Evolutionary conservation across 78 protist species (phyloP), one percentile per base, ranked within the genome.

Genomic region (Dictyostelium brefeldianum): DNA sequence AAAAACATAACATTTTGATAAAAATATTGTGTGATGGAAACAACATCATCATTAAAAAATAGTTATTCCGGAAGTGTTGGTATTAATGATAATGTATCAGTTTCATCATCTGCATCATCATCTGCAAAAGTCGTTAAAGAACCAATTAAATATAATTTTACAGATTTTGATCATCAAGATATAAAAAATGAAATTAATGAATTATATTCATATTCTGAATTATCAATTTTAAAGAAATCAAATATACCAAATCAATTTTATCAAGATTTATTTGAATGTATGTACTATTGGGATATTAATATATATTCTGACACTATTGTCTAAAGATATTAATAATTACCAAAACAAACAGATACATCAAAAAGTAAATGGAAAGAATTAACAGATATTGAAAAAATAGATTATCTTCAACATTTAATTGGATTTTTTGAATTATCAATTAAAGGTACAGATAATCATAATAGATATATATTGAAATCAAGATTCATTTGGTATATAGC

Each of bases 181-280:
- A n/a, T 47, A 11, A 48, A 20, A 12, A 31, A 87, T 27, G 93
- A 87, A 64, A 74, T 87, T 15, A 87, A 87, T 65, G 80, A 87
- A 64, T n/a, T 87, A 18, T 87, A 87, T 51, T 77, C 93, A 8
- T 87, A 87, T 31, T 67, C 84, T 18, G 93, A 87, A 50, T 20
- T 87, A 15, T 27, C 65, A 11, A 7, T 62, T 50, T 57, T 77
- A n/a, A 74, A 64, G 54, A 87, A 87, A 54, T 29, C 62, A 18
- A 81, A 87, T 74, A 18, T 87, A 47, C 29, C 78, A 1, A 36
- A n/a, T 17, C 41, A 59, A 31, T 87, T 87, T 17, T 57, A n/a
- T 36, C 56, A 29, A 14, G 79, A 80, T 80, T 18, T 80, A 46
- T 14, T 43, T 25, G 22, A 36, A 57, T 79, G 81, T 77, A 56